Base-by-base conservation (phyloP, 768 basidiomycete species). In the Tulasnella sp. region DNA sequence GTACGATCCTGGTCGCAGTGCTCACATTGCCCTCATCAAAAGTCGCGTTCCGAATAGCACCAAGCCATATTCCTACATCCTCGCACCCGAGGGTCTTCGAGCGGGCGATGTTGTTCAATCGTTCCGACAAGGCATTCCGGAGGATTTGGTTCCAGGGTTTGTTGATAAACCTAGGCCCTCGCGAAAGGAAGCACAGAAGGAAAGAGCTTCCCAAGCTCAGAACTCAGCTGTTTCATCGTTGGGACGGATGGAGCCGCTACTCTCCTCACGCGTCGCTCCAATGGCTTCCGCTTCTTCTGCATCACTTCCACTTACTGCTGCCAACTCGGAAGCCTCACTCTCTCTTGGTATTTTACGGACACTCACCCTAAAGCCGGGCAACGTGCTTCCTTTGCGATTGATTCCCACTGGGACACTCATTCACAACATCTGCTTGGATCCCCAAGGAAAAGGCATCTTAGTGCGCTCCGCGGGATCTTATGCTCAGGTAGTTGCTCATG, bases 331-430 rank as follows among this genome's bases (percentile, higher is more conserved):
- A 20, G 52, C 37, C 22, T 58, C 62, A 28, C 78, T 95, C 45
- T 84, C 87, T 2, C 66, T 92, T 28, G 88, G 90, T 69, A 70
- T 89, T 31, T 75, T 96, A 29, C 84, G 92, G 22, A 76, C 83
- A 0, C 67, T 79, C 62, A 88, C 88, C 3, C 66, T 96, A 64
- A 83, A 84, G 61, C 79, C 85, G 0, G 95, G 95, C 40, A 96
- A 98, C 61, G 90, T 92, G 45, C 78, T 99, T 12, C 91, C 88
- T 0, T 69, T 99, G 40, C 79, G 81, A 37, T 78, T 95, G 56
- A 88, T 98, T 56, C 95, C 95, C 1, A 75, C 83, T n/a, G 91
- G 70, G 77, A 95, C 91, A 7, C 74, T 84, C 62, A 78, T 98
- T 54, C 91, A 96, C 72, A 82, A 76, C 60, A 73, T 99, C 55